These are phyloP conservation scores for Lentinula boryana DNA, from an alignment of 768 basidiomycete genomes.

Conservation along the genomic window DNA sequence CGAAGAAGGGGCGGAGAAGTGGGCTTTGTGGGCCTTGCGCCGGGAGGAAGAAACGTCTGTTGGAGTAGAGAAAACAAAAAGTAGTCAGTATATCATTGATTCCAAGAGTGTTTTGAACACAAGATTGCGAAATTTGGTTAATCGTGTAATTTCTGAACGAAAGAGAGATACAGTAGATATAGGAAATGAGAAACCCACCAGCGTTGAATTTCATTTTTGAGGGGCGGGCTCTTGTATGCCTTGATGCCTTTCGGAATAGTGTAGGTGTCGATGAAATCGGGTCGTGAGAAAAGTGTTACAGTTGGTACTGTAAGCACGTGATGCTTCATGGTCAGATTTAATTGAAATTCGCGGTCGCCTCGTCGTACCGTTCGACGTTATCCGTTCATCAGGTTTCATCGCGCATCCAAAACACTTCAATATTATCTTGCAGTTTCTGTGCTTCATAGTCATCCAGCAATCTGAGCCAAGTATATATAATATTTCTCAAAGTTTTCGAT, in stretches of 20 bases:
- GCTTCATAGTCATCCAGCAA: too few species aligned
- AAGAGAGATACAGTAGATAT: conserved; percentile 11
- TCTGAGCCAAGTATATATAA: too few species aligned
- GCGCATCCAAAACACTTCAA: too few species aligned
- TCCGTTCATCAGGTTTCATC: too few species aligned
- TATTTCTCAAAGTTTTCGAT: too few species aligned
- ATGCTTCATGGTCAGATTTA: neutral
- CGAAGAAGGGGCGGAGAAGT: conserved; percentile 94
- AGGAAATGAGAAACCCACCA: conserved; percentile 49
- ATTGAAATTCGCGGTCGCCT: too few species aligned
- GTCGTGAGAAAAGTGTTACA: neutral
- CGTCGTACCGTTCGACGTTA: too few species aligned
- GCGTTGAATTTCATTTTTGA: conserved; percentile 76
- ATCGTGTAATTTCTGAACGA: conserved; percentile 1
- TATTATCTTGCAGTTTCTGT: too few species aligned
- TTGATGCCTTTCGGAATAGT: neutral
- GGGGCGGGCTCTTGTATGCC: conserved; percentile 38
- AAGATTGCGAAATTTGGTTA: too few species aligned
- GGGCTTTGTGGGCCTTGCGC: conserved; percentile 97
- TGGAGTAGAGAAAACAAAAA: too few species aligned
- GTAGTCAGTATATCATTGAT: neutral
- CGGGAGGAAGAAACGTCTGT: conserved; percentile 87
- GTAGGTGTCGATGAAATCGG: neutral
- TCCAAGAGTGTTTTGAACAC: neutral
- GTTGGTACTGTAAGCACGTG: neutral